Conservation (phyloP, 2,329 filamentous ascomycete species). For the Myriosclerotinia curreyana region DNA sequence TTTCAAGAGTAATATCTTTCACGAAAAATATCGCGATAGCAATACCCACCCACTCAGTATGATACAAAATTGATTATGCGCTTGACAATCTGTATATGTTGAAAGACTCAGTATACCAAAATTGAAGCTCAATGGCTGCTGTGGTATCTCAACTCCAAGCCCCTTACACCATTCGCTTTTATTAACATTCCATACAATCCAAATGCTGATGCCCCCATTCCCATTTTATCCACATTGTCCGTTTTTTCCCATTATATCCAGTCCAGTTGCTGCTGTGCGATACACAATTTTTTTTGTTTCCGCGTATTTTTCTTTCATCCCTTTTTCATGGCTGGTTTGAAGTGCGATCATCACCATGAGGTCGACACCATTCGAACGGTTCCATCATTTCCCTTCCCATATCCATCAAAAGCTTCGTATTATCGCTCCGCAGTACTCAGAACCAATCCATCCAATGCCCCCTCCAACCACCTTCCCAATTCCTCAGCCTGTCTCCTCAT, state of each 20-base stretch:
- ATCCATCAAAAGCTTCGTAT: background rate
- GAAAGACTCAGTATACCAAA: slow-evolving; percentile 8
- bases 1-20: background rate
- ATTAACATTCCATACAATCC: slow-evolving; percentile 17
- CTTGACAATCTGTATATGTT: slow-evolving; percentile 4
- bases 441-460: slow-evolving; percentile 9
- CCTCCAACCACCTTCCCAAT: slow-evolving; percentile 18
- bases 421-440: slow-evolving; percentile 4
- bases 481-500: slow-evolving; percentile 21
- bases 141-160: slow-evolving; percentile 14
- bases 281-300: background rate
- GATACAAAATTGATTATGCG: slow-evolving; percentile 8
- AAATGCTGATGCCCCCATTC: slow-evolving; percentile 3
- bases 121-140: background rate
- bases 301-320: background rate
- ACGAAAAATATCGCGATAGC: background rate
- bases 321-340: background rate
- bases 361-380: background rate
- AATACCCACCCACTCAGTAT: background rate
- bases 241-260: slow-evolving; percentile 1
- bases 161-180: slow-evolving; percentile 2
- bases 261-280: background rate
- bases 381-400: background rate
- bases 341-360: background rate
- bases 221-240: slow-evolving; percentile 12